Evolutionary conservation across 164 flowering plant genomes (phyloP), one percentile per base, ranked within the genome.

Genomic region (Liriodendron chinense): DNA sequence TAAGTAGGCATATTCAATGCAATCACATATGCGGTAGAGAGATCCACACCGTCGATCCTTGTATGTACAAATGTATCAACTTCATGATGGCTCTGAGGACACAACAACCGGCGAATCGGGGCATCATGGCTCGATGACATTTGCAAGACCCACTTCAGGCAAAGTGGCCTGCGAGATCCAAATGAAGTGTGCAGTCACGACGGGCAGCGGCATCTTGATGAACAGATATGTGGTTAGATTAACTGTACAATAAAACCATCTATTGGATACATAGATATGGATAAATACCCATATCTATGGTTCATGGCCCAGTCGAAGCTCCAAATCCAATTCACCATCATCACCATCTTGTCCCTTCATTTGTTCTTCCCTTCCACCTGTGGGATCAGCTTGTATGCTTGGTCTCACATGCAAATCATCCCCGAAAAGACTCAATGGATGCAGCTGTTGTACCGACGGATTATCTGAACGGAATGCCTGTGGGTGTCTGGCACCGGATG

Each of bases 251-350:
- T 12, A 53, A 53, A 53, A 53, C 59, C 18, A 53, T 53, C 16
- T 53, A 16, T 2, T 53, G 12, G 2, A 10, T 53, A 53, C 3
- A 53, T 53, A 16, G 18, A 53, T 53, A 53, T 53, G 59, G 16
- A 53, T 53, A 53, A 53, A 9, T 34, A 34, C 43, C 43, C 43
- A 34, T 34, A 34, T 64, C 74, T 81, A 84, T 0, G 84, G 84
- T 80, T 85, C 74, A 70, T 85, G 83, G 62, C 92, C 89, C 28
- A 89, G 85, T 72, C 92, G 83, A 79, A 89, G 92, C 83, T 89
- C 92, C 79, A 89, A 82, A 78, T 89, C 92, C 23, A 86, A 14
- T 62, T 83, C 88, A 53, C 59, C 10, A 21, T 69, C 82, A 20
- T 72, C 74, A 25, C 64, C 75, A 49, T 76, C 76, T 70, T 67